Conservation (phyloP, 2,329 filamentous ascomycete genomes). For the Didymella sp. region DNA sequence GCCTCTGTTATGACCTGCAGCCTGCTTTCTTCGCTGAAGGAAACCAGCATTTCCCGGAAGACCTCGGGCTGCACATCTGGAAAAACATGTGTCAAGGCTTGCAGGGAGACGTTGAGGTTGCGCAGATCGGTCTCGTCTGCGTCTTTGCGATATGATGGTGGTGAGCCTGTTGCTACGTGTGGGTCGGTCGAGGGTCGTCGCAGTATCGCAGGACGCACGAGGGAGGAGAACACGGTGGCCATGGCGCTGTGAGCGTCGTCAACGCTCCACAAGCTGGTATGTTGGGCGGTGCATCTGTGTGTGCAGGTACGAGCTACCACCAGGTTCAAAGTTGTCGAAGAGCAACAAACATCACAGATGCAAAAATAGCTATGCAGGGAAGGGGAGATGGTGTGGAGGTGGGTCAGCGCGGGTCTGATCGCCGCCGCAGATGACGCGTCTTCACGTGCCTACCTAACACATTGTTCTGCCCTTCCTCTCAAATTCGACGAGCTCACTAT, state of each 20-base stretch:
- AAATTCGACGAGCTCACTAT: too few species aligned
- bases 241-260: slow-evolving; percentile 27
- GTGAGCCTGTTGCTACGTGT: slow-evolving; percentile 15
- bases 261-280: slow-evolving; percentile 9
- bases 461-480: too few species aligned
- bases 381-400: slow-evolving; percentile 2
- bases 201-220: slow-evolving; percentile 38
- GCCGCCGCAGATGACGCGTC: slow-evolving; percentile 8
- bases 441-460: too few species aligned
- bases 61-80: slow-evolving; percentile 83
- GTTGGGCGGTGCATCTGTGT: slow-evolving; percentile 4
- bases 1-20: slow-evolving; percentile 79
- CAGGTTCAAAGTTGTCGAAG: slow-evolving; percentile 1
- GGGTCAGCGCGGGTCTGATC: neutral
- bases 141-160: slow-evolving; percentile 13
- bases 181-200: slow-evolving; percentile 24
- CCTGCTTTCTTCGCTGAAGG: slow-evolving; percentile 77
- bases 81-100: slow-evolving; percentile 73
- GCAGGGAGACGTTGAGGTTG: slow-evolving; percentile 73
- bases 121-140: slow-evolving; percentile 68
- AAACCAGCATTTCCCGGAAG: slow-evolving; percentile 79
- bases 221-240: slow-evolving; percentile 48
- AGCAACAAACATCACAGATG: slow-evolving; percentile 1
- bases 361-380: slow-evolving; percentile 8
- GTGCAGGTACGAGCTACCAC: neutral